These are phyloP conservation scores for Pelargonium australe DNA, from an alignment of 441 rosid genomes.

Conservation along the genomic window DNA sequence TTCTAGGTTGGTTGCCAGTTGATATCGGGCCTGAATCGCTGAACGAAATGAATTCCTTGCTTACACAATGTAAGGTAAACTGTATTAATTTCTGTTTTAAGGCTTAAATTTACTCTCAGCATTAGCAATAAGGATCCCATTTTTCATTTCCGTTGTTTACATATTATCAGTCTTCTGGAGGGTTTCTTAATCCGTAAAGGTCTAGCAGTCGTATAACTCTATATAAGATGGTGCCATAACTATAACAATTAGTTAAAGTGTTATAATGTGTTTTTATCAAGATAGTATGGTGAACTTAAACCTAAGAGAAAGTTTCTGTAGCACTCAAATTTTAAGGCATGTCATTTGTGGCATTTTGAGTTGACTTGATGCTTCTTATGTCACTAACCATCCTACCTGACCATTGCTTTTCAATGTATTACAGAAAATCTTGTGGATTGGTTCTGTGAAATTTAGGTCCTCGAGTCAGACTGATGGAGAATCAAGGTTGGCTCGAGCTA, in stretches of 20 bases:
- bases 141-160: background rate
- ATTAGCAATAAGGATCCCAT: background rate
- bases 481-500: constrained; percentile 36
- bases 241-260: background rate
- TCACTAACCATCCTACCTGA: constrained; percentile 14
- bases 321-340: constrained; percentile 1
- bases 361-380: constrained; percentile 14
- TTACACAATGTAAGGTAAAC: constrained; percentile 53
- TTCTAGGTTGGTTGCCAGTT: constrained; percentile 58
- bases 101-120: background rate
- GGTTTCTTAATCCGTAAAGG: background rate
- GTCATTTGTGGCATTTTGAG: constrained; percentile 5
- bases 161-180: background rate
- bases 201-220: background rate
- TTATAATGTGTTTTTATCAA: background rate
- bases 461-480: constrained; percentile 32
- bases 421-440: constrained; percentile 63
- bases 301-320: background rate
- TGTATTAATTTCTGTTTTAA: constrained; percentile 13
- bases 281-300: constrained; percentile 3
- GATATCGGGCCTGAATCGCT: constrained; percentile 61
- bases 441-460: constrained; percentile 47
- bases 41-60: constrained; percentile 43
- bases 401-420: constrained; percentile 13
- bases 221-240: background rate